phyloP scores from a whole-genome alignment of 495 filamentous ascomycete genomes.

The Tetracladium marchalianum region DNA sequence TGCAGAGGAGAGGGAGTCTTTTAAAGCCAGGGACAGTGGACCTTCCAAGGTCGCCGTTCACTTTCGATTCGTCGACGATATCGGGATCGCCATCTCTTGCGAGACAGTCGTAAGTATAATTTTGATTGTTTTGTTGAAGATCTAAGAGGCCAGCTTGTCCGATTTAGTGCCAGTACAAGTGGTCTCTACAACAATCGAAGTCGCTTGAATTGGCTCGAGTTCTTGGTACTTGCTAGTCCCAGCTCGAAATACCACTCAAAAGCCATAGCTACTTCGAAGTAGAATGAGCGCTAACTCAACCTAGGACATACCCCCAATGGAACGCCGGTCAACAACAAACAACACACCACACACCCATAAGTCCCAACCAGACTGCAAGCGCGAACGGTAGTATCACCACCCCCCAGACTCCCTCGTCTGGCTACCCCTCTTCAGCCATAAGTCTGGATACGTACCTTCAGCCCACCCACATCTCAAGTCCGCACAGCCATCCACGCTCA shows the following conservation, averaged over 20 bases:
- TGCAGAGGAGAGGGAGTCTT: slow-evolving; percentile 37
- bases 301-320: slow-evolving; percentile 28
- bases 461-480: slow-evolving; percentile 38
- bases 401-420: slow-evolving; percentile 13
- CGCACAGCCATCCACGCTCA: slow-evolving; percentile 33
- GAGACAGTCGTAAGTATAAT: slow-evolving; percentile 14
- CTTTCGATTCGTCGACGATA: slow-evolving; percentile 43
- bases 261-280: neutral
- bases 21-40: slow-evolving; percentile 38
- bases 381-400: no score
- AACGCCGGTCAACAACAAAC: slow-evolving; percentile 30
- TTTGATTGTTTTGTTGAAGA: neutral
- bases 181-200: no score
- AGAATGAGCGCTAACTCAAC: neutral
- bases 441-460: slow-evolving; percentile 34
- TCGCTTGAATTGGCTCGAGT: no score
- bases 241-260: no score
- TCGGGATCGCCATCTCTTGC: slow-evolving; percentile 31
- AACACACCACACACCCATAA: slow-evolving; percentile 34
- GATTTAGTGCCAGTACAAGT: neutral
- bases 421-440: slow-evolving; percentile 36
- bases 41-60: slow-evolving; percentile 39
- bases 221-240: no score
- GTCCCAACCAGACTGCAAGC: neutral
- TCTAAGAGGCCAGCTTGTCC: neutral